A percentile compares a stretch with the other conserved stretches of the same genome.
Evolutionary conservation across 208 protist species (phyloP).

Genomic region (Dictyostelium gargantuum): DNA sequence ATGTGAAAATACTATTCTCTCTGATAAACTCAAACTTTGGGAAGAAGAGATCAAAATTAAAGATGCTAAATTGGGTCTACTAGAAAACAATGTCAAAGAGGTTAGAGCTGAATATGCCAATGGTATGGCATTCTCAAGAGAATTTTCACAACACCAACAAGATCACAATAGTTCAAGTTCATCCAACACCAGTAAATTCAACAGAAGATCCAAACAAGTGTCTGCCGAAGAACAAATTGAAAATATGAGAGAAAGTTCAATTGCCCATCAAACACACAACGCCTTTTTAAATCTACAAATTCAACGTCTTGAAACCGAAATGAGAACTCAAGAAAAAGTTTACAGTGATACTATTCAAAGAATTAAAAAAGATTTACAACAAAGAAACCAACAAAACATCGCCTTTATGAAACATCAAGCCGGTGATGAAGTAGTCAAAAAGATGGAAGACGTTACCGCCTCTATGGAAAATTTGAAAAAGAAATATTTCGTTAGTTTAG

Average conservation of each 20-base stretch:
- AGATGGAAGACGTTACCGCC: background rate
- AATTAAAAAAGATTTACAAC: constrained; percentile 48
- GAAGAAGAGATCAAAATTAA: constrained; percentile 65
- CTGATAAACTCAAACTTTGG: constrained; percentile 49
- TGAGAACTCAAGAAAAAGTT: constrained; percentile 49
- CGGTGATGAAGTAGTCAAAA: constrained; percentile 5
- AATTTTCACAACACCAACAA: background rate
- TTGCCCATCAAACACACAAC: constrained; percentile 68
- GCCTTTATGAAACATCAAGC: constrained; percentile 55
- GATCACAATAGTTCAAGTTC: background rate
- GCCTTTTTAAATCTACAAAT: constrained; percentile 47
- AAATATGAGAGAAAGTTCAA: constrained; percentile 40
- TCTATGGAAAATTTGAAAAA: constrained; percentile 30
- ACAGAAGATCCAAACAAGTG: constrained; percentile 7
- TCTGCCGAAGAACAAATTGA: constrained; percentile 46
- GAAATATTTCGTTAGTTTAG: constrained; percentile 67
- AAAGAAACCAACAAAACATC: constrained; percentile 57
- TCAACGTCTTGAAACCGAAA: constrained; percentile 38
- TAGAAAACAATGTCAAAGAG: constrained; percentile 53
- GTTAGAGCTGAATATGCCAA: constrained; percentile 43
- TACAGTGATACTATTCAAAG: constrained; percentile 43
- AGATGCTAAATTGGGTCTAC: background rate
- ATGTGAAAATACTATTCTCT: constrained; percentile 18
- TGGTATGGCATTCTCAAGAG: constrained; percentile 38
- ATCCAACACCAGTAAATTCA: background rate